A percentile compares a stretch with the other conserved stretches of the same genome.
Conservation (phyloP, 1,284 basidiomycete species). For the Ustilago trichophora region DNA sequence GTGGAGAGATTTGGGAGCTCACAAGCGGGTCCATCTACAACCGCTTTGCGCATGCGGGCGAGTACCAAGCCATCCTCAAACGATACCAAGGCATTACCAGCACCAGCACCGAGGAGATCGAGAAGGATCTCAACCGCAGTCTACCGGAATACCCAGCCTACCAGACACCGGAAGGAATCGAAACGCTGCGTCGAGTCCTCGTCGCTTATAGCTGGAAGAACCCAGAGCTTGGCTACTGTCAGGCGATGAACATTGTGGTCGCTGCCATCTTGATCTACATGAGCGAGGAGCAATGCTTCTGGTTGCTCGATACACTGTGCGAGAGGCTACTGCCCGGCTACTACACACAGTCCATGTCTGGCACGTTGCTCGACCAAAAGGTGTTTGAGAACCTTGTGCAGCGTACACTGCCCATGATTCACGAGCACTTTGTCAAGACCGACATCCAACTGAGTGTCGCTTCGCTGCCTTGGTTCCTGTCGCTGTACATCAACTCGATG, state of each 20-base stretch:
- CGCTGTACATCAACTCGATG: conserved; percentile 94
- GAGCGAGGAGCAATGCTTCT: conserved; percentile 99
- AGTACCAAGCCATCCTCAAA: conserved; percentile 81
- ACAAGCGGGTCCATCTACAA: conserved; percentile 89
- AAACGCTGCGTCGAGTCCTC: conserved; percentile 84
- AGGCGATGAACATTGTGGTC: conserved; percentile 75
- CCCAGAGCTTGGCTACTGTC: conserved; percentile 74
- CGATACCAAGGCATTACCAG: conserved; percentile 82
- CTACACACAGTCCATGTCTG: conserved; percentile 98
- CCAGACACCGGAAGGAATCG: conserved; percentile 60
- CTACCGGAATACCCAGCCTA: conserved; percentile 65
- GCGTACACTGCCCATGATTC: conserved; percentile 77
- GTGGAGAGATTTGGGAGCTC: conserved; percentile 98
- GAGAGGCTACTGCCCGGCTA: conserved; percentile 95
- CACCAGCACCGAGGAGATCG: conserved; percentile 96
- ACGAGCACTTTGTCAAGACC: conserved; percentile 88
- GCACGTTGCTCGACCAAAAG: conserved; percentile 94
- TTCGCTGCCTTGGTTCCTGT: conserved; percentile 95
- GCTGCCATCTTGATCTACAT: conserved; percentile 94
- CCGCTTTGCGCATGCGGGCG: conserved; percentile 85
- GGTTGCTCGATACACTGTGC: conserved; percentile 94
- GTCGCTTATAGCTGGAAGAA: conserved; percentile 98
- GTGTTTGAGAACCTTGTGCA: conserved; percentile 98
- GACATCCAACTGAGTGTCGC: conserved; percentile 98
- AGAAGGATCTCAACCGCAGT: conserved; percentile 91